Conservation (phyloP, 306 rosid species). For the Dryas alaskensis region DNA sequence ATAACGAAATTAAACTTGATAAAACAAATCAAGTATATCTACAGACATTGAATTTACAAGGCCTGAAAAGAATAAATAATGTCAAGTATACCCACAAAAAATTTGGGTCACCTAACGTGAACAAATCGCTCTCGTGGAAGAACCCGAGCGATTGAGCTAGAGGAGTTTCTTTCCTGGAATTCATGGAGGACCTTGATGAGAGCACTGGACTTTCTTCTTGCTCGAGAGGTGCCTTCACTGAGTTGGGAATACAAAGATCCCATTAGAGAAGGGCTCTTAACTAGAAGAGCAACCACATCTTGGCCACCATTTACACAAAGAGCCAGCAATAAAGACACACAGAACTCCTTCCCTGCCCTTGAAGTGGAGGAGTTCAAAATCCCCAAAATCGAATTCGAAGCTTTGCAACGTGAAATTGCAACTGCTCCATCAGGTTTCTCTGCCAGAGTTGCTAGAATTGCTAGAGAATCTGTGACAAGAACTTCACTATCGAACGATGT, state of each 20-base stretch:
- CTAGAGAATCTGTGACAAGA: conserved; percentile 54
- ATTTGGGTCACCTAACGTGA: conserved; percentile 58
- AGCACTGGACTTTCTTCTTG: conserved; percentile 59
- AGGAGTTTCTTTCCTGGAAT: conserved; percentile 52
- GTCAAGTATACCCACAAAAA: conserved; percentile 25
- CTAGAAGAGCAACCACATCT: conserved; percentile 49
- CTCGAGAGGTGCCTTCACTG: conserved; percentile 63
- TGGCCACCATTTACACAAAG: conserved; percentile 56
- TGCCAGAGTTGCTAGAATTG: conserved; percentile 60
- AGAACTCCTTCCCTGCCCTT: conserved; percentile 56
- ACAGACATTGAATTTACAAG: conserved; percentile 32
- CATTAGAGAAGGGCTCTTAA: conserved; percentile 60
- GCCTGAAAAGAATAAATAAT: conserved; percentile 12
- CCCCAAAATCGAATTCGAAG: conserved; percentile 38
- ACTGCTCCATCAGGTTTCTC: conserved; percentile 55
- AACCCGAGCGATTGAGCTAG: conserved; percentile 39
- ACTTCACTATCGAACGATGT: conserved; percentile 44
- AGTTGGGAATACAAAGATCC: conserved; percentile 57
- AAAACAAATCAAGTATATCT: conserved; percentile 9
- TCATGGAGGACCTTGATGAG: conserved; percentile 69
- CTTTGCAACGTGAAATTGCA: conserved; percentile 38
- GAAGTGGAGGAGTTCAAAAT: conserved; percentile 52
- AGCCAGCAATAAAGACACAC: conserved; percentile 67
- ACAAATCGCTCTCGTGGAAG: conserved; percentile 53
- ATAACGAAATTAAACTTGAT: conserved; percentile 24